These are phyloP conservation scores for Syzygium syzygioides DNA, from an alignment of 441 rosid genomes.

Conservation along the genomic window DNA sequence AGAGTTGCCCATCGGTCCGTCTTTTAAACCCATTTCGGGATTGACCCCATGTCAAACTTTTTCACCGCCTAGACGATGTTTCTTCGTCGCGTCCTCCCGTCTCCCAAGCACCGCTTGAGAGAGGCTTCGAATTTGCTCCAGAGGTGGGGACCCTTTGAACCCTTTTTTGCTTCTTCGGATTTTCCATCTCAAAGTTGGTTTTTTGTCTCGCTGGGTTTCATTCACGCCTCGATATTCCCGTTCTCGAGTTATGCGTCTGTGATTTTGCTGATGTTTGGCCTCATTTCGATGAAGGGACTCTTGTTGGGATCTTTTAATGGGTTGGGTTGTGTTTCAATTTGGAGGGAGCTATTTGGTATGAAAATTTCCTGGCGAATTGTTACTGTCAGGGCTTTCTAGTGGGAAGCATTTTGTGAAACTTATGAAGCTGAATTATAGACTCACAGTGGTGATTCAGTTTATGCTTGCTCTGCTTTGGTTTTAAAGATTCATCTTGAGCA, in stretches of 20 bases:
- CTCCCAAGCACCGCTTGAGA: slow-evolving; percentile 33
- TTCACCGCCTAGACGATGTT: slow-evolving; percentile 18
- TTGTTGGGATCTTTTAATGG: background rate
- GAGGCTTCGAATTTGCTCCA: slow-evolving; percentile 24
- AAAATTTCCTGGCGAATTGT: background rate
- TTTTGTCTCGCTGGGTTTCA: background rate
- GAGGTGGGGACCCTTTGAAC: slow-evolving; percentile 35
- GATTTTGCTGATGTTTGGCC: background rate
- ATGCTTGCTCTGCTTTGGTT: background rate
- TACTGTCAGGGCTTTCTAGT: background rate
- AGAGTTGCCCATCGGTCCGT: background rate
- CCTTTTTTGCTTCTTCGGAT: background rate
- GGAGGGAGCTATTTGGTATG: background rate
- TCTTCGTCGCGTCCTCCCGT: slow-evolving; percentile 31
- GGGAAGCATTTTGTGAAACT: background rate
- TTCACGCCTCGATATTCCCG: background rate
- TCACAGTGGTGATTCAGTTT: background rate
- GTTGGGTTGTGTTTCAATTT: background rate
- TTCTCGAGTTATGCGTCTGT: background rate
- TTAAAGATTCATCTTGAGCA: background rate
- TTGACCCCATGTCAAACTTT: background rate
- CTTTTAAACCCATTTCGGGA: background rate
- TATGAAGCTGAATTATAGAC: background rate
- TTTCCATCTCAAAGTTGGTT: background rate
- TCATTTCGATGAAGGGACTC: background rate